Conservation (phyloP, 441 rosid genomes). For the Pelargonium australe region DNA sequence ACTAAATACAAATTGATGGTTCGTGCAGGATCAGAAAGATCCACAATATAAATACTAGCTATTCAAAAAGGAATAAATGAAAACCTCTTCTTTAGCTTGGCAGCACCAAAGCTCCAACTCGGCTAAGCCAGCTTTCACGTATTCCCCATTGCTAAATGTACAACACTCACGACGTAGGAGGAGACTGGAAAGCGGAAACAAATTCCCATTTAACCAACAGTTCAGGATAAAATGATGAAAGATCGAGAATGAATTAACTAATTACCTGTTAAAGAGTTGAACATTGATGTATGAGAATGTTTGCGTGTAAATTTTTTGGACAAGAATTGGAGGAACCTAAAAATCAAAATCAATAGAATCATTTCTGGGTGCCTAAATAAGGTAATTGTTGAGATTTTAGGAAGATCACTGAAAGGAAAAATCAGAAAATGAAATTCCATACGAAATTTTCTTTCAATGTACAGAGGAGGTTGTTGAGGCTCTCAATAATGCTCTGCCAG, state of each 20-base stretch:
- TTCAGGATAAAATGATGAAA: constrained; percentile 15
- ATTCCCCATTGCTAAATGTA: constrained; percentile 59
- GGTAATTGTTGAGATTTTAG: constrained; percentile 21
- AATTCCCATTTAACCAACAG: constrained; percentile 21
- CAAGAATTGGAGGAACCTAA: constrained; percentile 9
- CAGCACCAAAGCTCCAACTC: constrained; percentile 60
- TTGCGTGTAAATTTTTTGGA: constrained; percentile 9
- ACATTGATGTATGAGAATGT: constrained; percentile 2
- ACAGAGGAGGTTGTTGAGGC: constrained; percentile 35
- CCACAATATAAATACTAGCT: neutral
- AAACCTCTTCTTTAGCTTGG: constrained; percentile 47
- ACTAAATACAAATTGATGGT: neutral
- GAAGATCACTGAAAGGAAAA: constrained; percentile 21
- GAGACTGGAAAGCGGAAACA: constrained; percentile 39
- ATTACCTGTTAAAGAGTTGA: constrained; percentile 28
- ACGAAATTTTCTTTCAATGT: constrained; percentile 57
- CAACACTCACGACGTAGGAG: constrained; percentile 60
- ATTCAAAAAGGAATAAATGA: constrained; percentile 2
- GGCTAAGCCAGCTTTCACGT: constrained; percentile 58
- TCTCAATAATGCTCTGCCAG: constrained; percentile 47
- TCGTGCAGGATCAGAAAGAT: neutral
- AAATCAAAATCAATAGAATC: neutral
- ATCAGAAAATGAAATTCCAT: constrained; percentile 23
- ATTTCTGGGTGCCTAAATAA: neutral
- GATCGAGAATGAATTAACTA: constrained; percentile 4